Percentiles rank a stretch among this genome's conserved stretches.
These are phyloP conservation scores for Lachnellula cervina DNA, from an alignment of 2,329 filamentous ascomycete species.

Conservation along the genomic window DNA sequence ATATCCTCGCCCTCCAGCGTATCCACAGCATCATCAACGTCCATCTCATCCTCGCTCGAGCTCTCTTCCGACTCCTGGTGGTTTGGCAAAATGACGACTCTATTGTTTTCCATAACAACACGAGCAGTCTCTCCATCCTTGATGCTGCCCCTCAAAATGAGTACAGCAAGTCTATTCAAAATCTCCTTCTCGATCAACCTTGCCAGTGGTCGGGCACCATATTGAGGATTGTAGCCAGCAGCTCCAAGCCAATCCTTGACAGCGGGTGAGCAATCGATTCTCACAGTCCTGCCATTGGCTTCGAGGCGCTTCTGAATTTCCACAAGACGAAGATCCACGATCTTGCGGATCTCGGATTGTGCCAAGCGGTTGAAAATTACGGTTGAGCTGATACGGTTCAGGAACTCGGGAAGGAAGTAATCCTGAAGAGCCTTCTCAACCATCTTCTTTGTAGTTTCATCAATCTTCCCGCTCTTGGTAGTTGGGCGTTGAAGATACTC, in stretches of 20 bases:
- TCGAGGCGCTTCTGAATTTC: conserved; percentile 92
- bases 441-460: conserved; percentile 76
- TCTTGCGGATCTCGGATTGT: conserved; percentile 83
- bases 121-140: conserved; percentile 78
- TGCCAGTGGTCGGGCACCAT: conserved; percentile 83
- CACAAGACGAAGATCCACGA: conserved; percentile 80
- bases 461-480: conserved; percentile 76
- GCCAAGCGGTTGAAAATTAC: conserved; percentile 99
- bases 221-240: conserved; percentile 90
- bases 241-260: conserved; percentile 91
- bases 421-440: conserved; percentile 88
- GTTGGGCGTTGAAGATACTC: conserved; percentile 83
- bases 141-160: conserved; percentile 82
- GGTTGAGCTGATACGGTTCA: conserved; percentile 92
- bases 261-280: conserved; percentile 74
- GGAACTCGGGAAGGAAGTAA: conserved; percentile 97
- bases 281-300: conserved; percentile 78
- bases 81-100: conserved; percentile 78
- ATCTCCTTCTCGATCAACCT: conserved; percentile 96
- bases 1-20: conserved; percentile 56
- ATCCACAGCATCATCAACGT: conserved; percentile 49
- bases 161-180: conserved; percentile 84
- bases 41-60: conserved; percentile 66
- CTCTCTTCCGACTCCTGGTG: conserved; percentile 71
- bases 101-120: conserved; percentile 74